Base-by-base conservation (phyloP, 805 yeast species). In the Pichia kluyveri region DNA sequence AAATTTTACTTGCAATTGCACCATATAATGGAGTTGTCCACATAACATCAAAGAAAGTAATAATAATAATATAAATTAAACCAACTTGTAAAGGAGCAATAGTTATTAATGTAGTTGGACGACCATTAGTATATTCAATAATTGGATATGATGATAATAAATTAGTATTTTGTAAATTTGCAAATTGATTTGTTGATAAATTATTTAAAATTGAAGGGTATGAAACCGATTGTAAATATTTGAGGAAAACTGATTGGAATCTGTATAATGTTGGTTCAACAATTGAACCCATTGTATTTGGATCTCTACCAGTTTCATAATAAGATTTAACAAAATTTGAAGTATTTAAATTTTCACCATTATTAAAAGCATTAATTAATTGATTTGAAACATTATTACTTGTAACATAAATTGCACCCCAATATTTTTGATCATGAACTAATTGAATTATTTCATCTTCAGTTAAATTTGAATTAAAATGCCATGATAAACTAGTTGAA, bases 71-170 rank as follows among this genome's bases (percentile, higher is more conserved):
- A 60, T 79, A 85, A 61, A 86, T 82, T 53, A 83, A 71, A 45
- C 93, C 93, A 51, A 85, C 82, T 61, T 84, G 91, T 5, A 79
- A 62, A 6, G 90, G 88, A 0, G 89, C 89, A 55, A 77, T 67
- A 1, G 63, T 62, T 45, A 67, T 69, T 2, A 86, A 85, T n/a
- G 70, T 67, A 30, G 47, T 43, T 12, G 54, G 50, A 11, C 38
- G 50, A 15, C 45, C 50, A 43, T 53, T 46, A 3, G 48, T 51
- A 26, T 48, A 48, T 8, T 39, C 18, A 18, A 60, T 52, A 1
- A 30, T 26, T 12, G 68, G 69, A 14, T 49, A 38, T 6, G 45
- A 27, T 1, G 63, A 53, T 18, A 63, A 45, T 9, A 58, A 10
- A 18, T 56, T 41, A 28, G 54, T 53, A 9, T 43, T 38, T 19